Evolutionary conservation across 768 basidiomycete genomes (phyloP).

Genomic region (Pisolithus orientalis): DNA sequence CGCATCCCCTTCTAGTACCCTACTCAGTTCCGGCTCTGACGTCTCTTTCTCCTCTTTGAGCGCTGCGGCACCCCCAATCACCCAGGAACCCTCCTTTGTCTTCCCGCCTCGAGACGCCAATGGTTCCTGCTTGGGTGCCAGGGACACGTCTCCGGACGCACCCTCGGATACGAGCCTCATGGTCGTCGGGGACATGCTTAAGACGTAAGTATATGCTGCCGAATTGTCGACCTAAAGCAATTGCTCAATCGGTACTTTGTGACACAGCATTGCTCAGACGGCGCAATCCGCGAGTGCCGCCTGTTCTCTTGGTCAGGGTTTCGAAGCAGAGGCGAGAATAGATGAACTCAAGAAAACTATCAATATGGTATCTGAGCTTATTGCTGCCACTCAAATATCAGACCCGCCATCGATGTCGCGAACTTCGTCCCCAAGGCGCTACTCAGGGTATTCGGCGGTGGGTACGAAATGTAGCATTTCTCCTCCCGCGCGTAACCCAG

Average conservation of each 20-base stretch:
- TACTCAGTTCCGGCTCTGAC: constrained; percentile 17
- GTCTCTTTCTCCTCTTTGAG: constrained; percentile 19
- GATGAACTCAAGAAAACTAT: constrained; percentile 53
- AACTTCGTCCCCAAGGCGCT: constrained; percentile 20
- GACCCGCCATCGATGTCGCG: constrained; percentile 30
- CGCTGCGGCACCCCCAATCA: constrained; percentile 1
- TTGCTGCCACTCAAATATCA: constrained; percentile 37
- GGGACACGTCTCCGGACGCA: constrained; percentile 23
- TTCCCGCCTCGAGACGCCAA: constrained; percentile 21
- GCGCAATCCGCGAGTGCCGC: constrained; percentile 51
- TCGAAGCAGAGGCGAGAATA: constrained; percentile 44
- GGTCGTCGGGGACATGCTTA: constrained; percentile 44
- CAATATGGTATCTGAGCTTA: constrained; percentile 46
- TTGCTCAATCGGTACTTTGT: constrained; percentile 14
- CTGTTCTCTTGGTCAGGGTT: constrained; percentile 40
- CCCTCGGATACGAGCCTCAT: constrained; percentile 42
- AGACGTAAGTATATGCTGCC: constrained; percentile 38
- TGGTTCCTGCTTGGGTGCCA: constrained; percentile 12
- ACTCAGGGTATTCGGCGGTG: constrained; percentile 27
- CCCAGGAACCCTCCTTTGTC: constrained; percentile 16
- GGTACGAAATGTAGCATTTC: constrained; percentile 31
- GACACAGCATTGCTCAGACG: constrained; percentile 51
- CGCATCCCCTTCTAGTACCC: constrained; percentile 12
- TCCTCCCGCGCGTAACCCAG: constrained; percentile 16
- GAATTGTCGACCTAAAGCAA: constrained; percentile 10